A percentile compares a stretch with the other conserved stretches of the same genome.
phyloP scores from a whole-genome alignment of 2,329 filamentous ascomycete genomes.

The Claviceps arundinis region DNA sequence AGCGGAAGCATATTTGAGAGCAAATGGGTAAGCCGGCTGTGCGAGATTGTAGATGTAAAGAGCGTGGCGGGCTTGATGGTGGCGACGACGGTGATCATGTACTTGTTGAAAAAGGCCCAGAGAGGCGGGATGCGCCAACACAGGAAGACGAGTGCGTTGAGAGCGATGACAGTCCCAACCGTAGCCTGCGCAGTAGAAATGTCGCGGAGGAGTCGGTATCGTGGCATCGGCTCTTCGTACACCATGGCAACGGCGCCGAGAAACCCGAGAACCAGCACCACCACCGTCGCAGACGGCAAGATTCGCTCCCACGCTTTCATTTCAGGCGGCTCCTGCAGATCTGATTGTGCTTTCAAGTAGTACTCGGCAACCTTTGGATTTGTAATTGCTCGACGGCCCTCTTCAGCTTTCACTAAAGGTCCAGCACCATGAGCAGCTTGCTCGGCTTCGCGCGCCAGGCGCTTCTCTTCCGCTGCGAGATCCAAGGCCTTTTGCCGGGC shows the following conservation, averaged over 20 bases:
- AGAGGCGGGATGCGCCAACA: slow-evolving; percentile 51
- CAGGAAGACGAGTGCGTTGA: slow-evolving; percentile 43
- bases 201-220: slow-evolving; percentile 43
- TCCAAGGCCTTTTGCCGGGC: slow-evolving; percentile 36
- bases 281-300: slow-evolving; percentile 38
- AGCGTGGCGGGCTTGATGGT: slow-evolving; percentile 49
- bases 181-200: slow-evolving; percentile 51
- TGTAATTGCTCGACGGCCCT: slow-evolving; percentile 22
- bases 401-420: slow-evolving; percentile 27
- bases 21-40: slow-evolving; percentile 49
- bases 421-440: slow-evolving; percentile 21
- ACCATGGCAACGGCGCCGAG: slow-evolving; percentile 30
- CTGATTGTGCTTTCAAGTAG: slow-evolving; percentile 33
- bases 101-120: slow-evolving; percentile 54
- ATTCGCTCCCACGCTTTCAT: slow-evolving; percentile 39
- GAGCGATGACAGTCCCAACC: slow-evolving; percentile 44
- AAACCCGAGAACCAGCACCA: slow-evolving; percentile 29
- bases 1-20: slow-evolving; percentile 51
- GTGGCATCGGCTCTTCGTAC: slow-evolving; percentile 40
- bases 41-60: slow-evolving; percentile 55
- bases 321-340: slow-evolving; percentile 37
- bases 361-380: slow-evolving; percentile 26
- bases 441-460: slow-evolving; percentile 27
- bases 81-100: slow-evolving; percentile 51
- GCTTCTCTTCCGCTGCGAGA: slow-evolving; percentile 28